Evolutionary conservation across 2,329 filamentous ascomycete genomes (phyloP), one percentile per base, ranked within the genome.

Genomic region (Macroventuria anomochaeta): DNA sequence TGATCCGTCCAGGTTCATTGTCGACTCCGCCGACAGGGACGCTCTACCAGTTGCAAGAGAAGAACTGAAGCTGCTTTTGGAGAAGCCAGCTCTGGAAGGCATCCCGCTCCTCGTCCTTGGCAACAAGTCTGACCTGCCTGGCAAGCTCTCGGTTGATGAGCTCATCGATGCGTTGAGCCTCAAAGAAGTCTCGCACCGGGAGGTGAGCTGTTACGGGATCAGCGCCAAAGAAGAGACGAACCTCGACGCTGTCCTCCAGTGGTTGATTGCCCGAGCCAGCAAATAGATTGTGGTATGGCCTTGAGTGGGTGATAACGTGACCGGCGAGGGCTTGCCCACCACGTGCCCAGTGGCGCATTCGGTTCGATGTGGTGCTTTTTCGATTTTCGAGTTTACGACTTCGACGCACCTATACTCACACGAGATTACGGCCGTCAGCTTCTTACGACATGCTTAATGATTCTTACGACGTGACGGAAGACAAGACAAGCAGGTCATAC

Each of bases 171-270:
- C 88, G 59, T 84, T 99, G 77, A 88, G 96, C 67, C 83, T 99
- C 53, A 96, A 95, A 75, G 86, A 85, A 64, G 92, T 99, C 74
- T 89, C 88, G 55, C 88, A 91, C 69, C 90, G 95, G 49, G 95
- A 99, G 76, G 93, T 99, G 65, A 96, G 91, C 79, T 97, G 95
- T 79, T 99, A 99, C 76, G 93, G 93, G 58, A 97, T 99, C 79
- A 97, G 93, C 75, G 95, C 93, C 57, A 97, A 97, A 77, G 93
- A 97, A 75, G 95, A 99, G 79, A 99, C 93, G 53, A 99, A 99
- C 78, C 86, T 99, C 62, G 93, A 99, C 72, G 95, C 93, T 6
- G 95, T 99, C 46, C 82, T 99, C 68, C 90, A 96, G 74, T 99
- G 95, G 90, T 81, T 99, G 74, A 93, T 99, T 75, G 93, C 92